Percentiles rank a stretch among this genome's conserved stretches.
These are phyloP conservation scores for Elsinoe perseae DNA, from an alignment of 2,329 filamentous ascomycete genomes.

Conservation along the genomic window DNA sequence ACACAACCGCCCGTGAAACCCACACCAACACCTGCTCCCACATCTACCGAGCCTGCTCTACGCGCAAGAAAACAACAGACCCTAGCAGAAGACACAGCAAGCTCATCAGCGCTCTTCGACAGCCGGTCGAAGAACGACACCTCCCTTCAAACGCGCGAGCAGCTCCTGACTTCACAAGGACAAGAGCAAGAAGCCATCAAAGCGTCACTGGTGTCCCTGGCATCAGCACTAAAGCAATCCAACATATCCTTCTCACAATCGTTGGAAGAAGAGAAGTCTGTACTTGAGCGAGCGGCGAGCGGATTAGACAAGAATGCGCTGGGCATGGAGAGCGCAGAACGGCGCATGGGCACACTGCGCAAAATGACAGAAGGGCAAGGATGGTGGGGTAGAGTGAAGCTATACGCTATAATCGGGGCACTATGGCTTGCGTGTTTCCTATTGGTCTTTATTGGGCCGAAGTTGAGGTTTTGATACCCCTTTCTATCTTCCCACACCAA, in stretches of 20 bases:
- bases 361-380: slow-evolving; percentile 82
- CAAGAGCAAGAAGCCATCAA: slow-evolving; percentile 86
- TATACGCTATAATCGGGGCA: slow-evolving; percentile 77
- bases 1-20: slow-evolving; percentile 22
- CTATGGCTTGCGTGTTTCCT: slow-evolving; percentile 71
- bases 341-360: slow-evolving; percentile 67
- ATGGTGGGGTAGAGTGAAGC: slow-evolving; percentile 68
- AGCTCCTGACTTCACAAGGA: slow-evolving; percentile 22
- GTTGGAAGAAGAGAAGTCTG: slow-evolving; percentile 65
- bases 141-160: not conserved
- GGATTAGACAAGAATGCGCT: slow-evolving; percentile 69
- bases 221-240: slow-evolving; percentile 65
- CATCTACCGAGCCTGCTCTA: not conserved
- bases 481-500: not conserved
- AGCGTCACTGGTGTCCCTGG: slow-evolving; percentile 71
- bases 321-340: slow-evolving; percentile 67
- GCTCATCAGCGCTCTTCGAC: slow-evolving; percentile 34
- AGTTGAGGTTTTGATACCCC: slow-evolving; percentile 63
- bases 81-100: slow-evolving; percentile 14
- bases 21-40: slow-evolving; percentile 23
- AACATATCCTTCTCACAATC: slow-evolving; percentile 63
- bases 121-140: slow-evolving; percentile 23
- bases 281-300: slow-evolving; percentile 61
- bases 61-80: slow-evolving; percentile 16
- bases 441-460: slow-evolving; percentile 79